Evolutionary conservation across 2,329 filamentous ascomycete genomes (phyloP), one percentile per base, ranked within the genome.

Genomic region (Colletotrichum lini): DNA sequence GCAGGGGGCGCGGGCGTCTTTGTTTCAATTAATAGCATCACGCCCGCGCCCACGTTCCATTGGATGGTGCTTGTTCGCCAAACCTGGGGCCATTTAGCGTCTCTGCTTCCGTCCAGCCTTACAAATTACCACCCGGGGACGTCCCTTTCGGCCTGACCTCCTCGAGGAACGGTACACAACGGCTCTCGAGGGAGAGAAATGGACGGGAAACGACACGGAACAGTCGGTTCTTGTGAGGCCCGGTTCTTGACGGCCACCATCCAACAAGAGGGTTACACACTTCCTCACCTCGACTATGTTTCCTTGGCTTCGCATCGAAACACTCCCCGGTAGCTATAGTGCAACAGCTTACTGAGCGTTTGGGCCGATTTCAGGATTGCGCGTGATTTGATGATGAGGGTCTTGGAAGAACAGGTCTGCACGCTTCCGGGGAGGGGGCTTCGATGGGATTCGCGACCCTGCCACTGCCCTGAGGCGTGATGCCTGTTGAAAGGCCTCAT

Each of bases 1-100:
- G 67, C 64, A 70, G 68, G 64, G 50, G 64, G 58, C 30, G 21
- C 9, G 66, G 38, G 61, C 38, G 42, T 16, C 67, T 49, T 70
- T 56, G 42, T 67, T 70, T 61, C 67, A 68, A 71, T 71, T 53
- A 71, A 58, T 71, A 68, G 64, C 57, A 63, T 40, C 67, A 66
- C 6, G 40, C 12, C 62, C 59, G 63, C 4, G 44, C 45, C 67
- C 57, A n/a, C 64, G 38, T 67, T 67, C 57, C 64, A 71, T 61
- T 67, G 50, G 57, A 38, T 35, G 58, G 47, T 50, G 67, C 63
- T 68, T 16, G 23, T 45, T 44, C 68, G 64, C 68, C 68, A 35
- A 38, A 68, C 64, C 56, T 61, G 63, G 67, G 61, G 53, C 61
- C 65, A 35, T 23, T 58, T 57, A 18, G 23, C 21, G 21, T 57